Base-by-base conservation (phyloP, 768 basidiomycete genomes). In the Kwoniella pini region DNA sequence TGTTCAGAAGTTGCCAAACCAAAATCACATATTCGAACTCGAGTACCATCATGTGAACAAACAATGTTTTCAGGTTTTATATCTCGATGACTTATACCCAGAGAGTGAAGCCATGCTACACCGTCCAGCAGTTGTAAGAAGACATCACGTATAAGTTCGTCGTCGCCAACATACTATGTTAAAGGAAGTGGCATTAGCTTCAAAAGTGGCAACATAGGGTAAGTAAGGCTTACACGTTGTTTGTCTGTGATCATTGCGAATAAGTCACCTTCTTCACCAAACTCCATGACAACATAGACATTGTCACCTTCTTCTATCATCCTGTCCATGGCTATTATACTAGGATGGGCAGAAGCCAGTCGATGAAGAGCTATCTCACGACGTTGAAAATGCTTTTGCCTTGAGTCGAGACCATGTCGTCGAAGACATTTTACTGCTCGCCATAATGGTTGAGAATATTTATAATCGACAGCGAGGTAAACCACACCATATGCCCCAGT, bases 401-500 rank as follows among this genome's bases (percentile, higher is more conserved):
- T 80, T 44, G 82, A 80, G 43, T 84, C 84, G 55, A 83, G 80
- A 13, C 82, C 81, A 57, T 75, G 62, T 66, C 84, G 85, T 67
- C 83, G 81, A 50, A 91, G 81, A 72, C 91, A 95, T 80, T 97
- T 97, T 71, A 97, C 92, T 52, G 94, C 94, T 76, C 84, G 94
- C 54, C 85, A 86, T 12, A 62, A 40, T 4, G 65, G 63, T 22
- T 65, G 51, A 24, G 42, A 31, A 26, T 64, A 63, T 33, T 63
- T 58, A 40, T 78, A 72, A 72, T 88, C 88, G 62, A 89, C 81
- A 21, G 89, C 95, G 54, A 89, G 54, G 78, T 95, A 96, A 10
- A 95, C 94, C 70, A 93, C 87, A 54, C 94, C 94, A 75, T 95
- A 97, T 22, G 92, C 93, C 10, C 94, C 94, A 39, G 88, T 85